Conservation (phyloP, 1,284 basidiomycete species). For the Ustilago hordei region DNA sequence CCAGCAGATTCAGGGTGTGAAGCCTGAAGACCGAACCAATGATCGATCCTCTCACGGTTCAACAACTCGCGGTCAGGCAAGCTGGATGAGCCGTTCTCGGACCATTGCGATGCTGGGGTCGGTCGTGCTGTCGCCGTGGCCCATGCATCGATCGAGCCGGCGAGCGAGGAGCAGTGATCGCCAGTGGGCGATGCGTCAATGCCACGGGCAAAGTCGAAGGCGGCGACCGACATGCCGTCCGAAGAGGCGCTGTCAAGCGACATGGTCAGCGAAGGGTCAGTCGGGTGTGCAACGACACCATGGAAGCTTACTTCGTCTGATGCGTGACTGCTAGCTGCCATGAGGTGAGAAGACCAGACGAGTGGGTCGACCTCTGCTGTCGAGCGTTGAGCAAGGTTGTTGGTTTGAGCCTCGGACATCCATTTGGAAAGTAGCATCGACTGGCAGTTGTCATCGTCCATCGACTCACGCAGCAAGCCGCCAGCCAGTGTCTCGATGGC, state of each 20-base stretch:
- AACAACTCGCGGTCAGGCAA: slow-evolving; percentile 40
- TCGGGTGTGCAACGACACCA: slow-evolving; percentile 24
- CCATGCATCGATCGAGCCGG: slow-evolving; percentile 48
- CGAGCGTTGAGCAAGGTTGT: slow-evolving; percentile 1
- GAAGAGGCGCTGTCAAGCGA: slow-evolving; percentile 47
- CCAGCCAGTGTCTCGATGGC: slow-evolving; percentile 46
- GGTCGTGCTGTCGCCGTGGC: slow-evolving; percentile 30
- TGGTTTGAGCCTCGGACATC: slow-evolving; percentile 28
- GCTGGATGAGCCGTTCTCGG: slow-evolving; percentile 37
- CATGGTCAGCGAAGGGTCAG: slow-evolving; percentile 48
- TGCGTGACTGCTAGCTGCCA: slow-evolving; percentile 15
- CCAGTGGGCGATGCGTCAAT: slow-evolving; percentile 32
- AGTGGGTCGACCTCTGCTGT: slow-evolving; percentile 30
- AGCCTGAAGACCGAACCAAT: slow-evolving; percentile 43
- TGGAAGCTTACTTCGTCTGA: slow-evolving; percentile 24
- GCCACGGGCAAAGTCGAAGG: slow-evolving; percentile 46
- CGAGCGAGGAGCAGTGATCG: slow-evolving; percentile 41
- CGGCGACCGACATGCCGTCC: slow-evolving; percentile 46
- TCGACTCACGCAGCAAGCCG: slow-evolving; percentile 21
- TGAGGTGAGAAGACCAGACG: slow-evolving; percentile 48
- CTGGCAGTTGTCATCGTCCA: slow-evolving; percentile 28
- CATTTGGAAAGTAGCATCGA: slow-evolving; percentile 36
- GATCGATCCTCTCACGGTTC: slow-evolving; percentile 36
- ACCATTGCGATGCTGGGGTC: slow-evolving; percentile 42
- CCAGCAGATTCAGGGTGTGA: slow-evolving; percentile 12